Conservation (phyloP, 1,139 yeast genomes). For the Sugiyamaella grinbergsii region DNA sequence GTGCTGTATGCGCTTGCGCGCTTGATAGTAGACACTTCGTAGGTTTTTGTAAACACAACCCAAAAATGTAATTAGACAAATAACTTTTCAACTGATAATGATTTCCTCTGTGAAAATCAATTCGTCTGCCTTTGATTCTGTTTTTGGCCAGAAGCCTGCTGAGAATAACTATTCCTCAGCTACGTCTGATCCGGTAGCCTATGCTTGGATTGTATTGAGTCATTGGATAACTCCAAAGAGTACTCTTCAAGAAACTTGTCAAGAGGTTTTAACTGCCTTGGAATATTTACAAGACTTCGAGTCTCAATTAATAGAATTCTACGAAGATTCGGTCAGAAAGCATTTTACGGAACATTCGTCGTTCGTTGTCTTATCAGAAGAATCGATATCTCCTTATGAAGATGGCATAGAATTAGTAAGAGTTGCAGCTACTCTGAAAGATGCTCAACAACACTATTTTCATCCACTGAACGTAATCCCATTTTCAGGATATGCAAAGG, state of each 20-base stretch:
- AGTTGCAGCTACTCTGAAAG: conserved; percentile 15
- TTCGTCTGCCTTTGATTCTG: conserved; percentile 6
- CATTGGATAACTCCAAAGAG: conserved; percentile 12
- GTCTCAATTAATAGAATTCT: conserved; percentile 21
- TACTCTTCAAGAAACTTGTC: conserved; percentile 21
- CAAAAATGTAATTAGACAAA: too few relatives aligned
- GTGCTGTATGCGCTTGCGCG: neutral
- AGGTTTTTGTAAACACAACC: too few relatives aligned
- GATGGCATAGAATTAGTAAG: conserved; percentile 14
- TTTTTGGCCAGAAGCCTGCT: conserved; percentile 6
- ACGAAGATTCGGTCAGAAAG: conserved; percentile 28
- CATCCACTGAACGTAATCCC: conserved; percentile 11
- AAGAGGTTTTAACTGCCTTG: conserved; percentile 23
- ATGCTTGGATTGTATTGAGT: conserved; percentile 9
- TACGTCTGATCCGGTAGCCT: neutral
- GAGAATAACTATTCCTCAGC: neutral
- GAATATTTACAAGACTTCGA: conserved; percentile 22
- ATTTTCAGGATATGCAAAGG: conserved; percentile 7
- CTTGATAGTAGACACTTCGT: too few relatives aligned
- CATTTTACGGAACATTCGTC: conserved; percentile 31
- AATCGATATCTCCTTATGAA: conserved; percentile 2
- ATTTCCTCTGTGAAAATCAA: neutral
- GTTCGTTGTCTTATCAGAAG: neutral
- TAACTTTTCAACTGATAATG: neutral
- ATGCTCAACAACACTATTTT: conserved; percentile 12